Evolutionary conservation across 768 basidiomycete species (phyloP), one percentile per base, ranked within the genome.

Genomic region (Tephrocybe sp.): DNA sequence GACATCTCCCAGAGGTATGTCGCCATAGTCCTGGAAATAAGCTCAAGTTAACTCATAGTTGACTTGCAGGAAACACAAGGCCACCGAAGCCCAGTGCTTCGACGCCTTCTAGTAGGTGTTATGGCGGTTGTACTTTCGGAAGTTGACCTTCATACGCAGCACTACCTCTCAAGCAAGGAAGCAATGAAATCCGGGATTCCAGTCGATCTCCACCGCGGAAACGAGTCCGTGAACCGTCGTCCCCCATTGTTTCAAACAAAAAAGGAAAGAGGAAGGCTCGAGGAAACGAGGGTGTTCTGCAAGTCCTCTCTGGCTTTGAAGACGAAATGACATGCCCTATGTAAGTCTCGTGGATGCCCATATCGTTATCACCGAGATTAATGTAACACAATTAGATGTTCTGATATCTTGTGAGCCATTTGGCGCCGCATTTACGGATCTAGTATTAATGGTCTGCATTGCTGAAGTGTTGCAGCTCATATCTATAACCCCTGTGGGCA

Each of bases 401-500:
- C 71, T 65, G 87, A 90, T 61, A 68, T 88, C 25, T 73, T 88
- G 88, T 86, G 64, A 60, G 84, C 69, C 23, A 26, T 6, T 8
- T 18, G 36, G 12, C 25, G 18, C 21, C 23, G 15, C n/a, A 38
- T 37, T 39, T 28, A 15, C 45, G 15, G n/a, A n/a, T n/a, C n/a
- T n/a, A n/a, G n/a, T n/a, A n/a, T n/a, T n/a, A n/a, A n/a, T n/a
- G n/a, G n/a, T n/a, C n/a, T n/a, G n/a, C n/a, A 37, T n/a, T 36
- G 25, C 21, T 49, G 12, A 53, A 88, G 88, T 48, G 84, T 79
- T 28, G 78, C 75, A 26, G 73, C 85, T 3, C 82, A 89, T 61
- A 54, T 82, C 23, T 75, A 79, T 20, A 86, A 83, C 60, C 85
- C 88, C 2, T 90, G 88, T 58, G 88, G 88, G 11, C 88, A 90